Percentiles rank a stretch among this genome's conserved stretches.
phyloP scores from a whole-genome alignment of 2,329 filamentous ascomycete genomes.

The Mycosphaerelloides madeirae region DNA sequence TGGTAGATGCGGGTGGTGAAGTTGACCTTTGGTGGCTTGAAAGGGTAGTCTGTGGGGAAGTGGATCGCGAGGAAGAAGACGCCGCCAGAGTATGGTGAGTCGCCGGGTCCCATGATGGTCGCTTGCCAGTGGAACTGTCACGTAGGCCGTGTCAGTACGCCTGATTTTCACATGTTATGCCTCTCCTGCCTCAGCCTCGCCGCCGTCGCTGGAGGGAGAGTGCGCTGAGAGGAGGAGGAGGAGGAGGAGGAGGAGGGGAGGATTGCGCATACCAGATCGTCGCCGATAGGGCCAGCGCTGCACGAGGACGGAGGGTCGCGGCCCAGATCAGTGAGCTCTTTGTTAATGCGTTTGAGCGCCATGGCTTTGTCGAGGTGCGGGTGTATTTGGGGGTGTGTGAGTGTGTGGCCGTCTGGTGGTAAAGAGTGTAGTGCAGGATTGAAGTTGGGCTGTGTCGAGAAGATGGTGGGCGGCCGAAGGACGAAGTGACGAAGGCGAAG shows the following conservation, averaged over 20 bases:
- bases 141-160: slow-evolving; percentile 29
- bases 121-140: slow-evolving; percentile 98
- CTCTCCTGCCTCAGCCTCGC: slow-evolving; percentile 14
- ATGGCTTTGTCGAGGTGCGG: slow-evolving; percentile 44
- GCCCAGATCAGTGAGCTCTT: slow-evolving; percentile 81
- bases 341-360: slow-evolving; percentile 93
- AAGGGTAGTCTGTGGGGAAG: slow-evolving; percentile 99
- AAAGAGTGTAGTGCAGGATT: neutral
- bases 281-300: slow-evolving; percentile 92
- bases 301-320: slow-evolving; percentile 97
- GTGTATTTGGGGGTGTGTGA: slow-evolving; percentile 18
- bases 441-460: slow-evolving; percentile 3
- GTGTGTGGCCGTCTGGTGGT: slow-evolving; percentile 14
- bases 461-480: slow-evolving; percentile 2
- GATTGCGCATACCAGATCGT: slow-evolving; percentile 79
- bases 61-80: slow-evolving; percentile 99
- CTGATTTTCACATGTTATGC: too few relatives aligned
- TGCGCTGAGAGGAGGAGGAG: neutral
- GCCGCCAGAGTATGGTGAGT: slow-evolving; percentile 95
- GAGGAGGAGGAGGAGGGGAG: slow-evolving; percentile 10
- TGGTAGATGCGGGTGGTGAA: slow-evolving; percentile 99
- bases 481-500: slow-evolving; percentile 1
- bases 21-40: slow-evolving; percentile 99
- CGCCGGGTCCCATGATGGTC: slow-evolving; percentile 97
- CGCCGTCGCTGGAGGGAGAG: neutral